Evolutionary conservation across 495 filamentous ascomycete species (phyloP).

Genomic region (Penicillium canescens): DNA sequence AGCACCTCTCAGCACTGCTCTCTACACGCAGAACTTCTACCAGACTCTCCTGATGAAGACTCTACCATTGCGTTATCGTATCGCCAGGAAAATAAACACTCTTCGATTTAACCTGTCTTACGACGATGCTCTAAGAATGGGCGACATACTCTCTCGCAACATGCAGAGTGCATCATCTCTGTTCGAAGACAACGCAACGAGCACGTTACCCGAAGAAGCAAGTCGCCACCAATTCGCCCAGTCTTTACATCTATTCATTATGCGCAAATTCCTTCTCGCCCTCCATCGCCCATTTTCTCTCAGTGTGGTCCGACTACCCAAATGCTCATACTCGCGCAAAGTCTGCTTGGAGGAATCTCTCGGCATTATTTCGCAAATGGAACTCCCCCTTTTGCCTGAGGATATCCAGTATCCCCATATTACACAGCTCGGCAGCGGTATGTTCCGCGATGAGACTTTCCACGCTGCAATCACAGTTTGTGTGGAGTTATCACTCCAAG

Average conservation of each 20-base stretch:
- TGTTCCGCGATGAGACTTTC: conserved; percentile 42
- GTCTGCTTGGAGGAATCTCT: conserved; percentile 51
- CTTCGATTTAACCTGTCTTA: conserved; percentile 51
- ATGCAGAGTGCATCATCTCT: conserved; percentile 29
- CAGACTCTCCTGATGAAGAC: conserved; percentile 52
- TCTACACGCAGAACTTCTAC: conserved; percentile 51
- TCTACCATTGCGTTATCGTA: conserved; percentile 48
- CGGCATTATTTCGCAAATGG: conserved; percentile 48
- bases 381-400: conserved; percentile 24
- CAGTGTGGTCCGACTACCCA: conserved; percentile 46
- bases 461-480: conserved; percentile 40
- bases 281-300: conserved; percentile 55
- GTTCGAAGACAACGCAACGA: conserved; percentile 25
- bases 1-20: conserved; percentile 27
- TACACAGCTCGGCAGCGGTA: conserved; percentile 35
- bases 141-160: conserved; percentile 37
- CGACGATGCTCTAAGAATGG: conserved; percentile 48
- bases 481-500: conserved; percentile 37
- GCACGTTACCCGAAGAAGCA: conserved; percentile 19
- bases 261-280: conserved; percentile 53
- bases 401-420: conserved; percentile 27
- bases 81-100: conserved; percentile 49
- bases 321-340: conserved; percentile 59
- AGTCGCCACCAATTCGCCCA: conserved; percentile 34
- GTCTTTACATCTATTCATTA: conserved; percentile 40